Evolutionary conservation across 495 filamentous ascomycete species (phyloP).

Genomic region (Friedmanniomyces simplex): DNA sequence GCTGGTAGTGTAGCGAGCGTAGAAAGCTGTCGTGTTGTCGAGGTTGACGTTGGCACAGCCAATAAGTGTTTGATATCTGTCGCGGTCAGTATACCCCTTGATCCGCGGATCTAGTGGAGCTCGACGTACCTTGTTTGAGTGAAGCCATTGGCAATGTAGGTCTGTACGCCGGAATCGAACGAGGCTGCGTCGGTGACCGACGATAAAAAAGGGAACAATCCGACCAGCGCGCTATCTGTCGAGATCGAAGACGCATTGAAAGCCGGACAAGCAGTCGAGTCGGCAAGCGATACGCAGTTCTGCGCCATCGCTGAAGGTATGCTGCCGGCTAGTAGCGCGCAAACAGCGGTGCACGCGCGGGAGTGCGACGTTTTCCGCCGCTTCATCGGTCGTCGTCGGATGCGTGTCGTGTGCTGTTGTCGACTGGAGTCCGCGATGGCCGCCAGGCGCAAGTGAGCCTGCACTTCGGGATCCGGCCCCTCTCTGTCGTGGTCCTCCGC

Average conservation of each 20-base stretch:
- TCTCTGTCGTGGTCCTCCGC: neutral
- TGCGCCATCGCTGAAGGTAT: slow-evolving; percentile 27
- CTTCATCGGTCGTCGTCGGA: neutral
- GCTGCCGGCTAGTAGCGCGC: slow-evolving; percentile 7
- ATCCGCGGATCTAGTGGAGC: neutral
- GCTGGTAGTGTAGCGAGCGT: slow-evolving; percentile 88
- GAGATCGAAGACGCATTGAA: slow-evolving; percentile 77
- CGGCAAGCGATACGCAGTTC: slow-evolving; percentile 65
- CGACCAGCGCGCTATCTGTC: slow-evolving; percentile 51
- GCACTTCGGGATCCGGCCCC: neutral
- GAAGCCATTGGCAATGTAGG: slow-evolving; percentile 66
- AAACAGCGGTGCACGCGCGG: neutral
- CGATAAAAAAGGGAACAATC: slow-evolving; percentile 74
- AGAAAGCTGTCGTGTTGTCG: slow-evolving; percentile 70
- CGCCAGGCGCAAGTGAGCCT: neutral
- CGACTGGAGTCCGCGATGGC: neutral
- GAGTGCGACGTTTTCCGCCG: neutral
- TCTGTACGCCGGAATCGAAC: slow-evolving; percentile 67
- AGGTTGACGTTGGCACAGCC: slow-evolving; percentile 72
- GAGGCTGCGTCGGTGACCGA: slow-evolving; percentile 62
- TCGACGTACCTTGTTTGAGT: slow-evolving; percentile 59
- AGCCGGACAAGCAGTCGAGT: slow-evolving; percentile 71
- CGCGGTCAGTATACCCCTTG: slow-evolving; percentile 7
- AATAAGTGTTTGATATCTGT: slow-evolving; percentile 63
- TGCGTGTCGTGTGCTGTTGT: neutral